These are phyloP conservation scores for Candida manassasensis DNA, from an alignment of 805 yeast genomes.

Conservation along the genomic window DNA sequence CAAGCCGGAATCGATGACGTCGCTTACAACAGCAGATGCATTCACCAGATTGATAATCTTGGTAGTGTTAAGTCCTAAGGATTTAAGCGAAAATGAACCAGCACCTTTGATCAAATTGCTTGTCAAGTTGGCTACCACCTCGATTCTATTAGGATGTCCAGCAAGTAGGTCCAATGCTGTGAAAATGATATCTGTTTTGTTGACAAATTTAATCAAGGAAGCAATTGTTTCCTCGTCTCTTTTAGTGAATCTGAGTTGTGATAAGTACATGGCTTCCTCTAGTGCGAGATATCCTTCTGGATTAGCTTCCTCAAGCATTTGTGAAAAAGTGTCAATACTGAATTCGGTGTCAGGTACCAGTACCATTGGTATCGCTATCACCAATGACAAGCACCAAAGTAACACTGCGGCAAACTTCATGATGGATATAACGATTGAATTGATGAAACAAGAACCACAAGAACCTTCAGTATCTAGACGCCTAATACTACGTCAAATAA, in stretches of 20 bases:
- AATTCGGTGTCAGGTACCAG: conserved; percentile 17
- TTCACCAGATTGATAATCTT: conserved; percentile 12
- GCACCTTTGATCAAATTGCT: conserved; percentile 13
- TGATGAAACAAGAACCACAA: too few species aligned
- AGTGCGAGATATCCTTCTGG: neutral
- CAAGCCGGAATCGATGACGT: conserved; percentile 32
- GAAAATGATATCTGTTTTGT: conserved; percentile 31
- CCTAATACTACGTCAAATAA: too few species aligned
- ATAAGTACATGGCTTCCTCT: neutral
- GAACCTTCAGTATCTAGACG: too few species aligned
- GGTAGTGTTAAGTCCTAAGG: conserved; percentile 1
- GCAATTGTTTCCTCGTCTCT: conserved; percentile 24
- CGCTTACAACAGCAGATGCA: conserved; percentile 17
- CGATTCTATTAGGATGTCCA: conserved; percentile 23
- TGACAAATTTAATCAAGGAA: conserved; percentile 19
- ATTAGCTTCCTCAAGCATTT: conserved; percentile 3
- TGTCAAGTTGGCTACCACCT: conserved; percentile 29
- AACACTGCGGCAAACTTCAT: conserved; percentile 3
- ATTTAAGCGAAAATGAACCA: conserved; percentile 4
- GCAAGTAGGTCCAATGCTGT: conserved; percentile 32
- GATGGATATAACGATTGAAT: too few species aligned
- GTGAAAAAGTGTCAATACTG: conserved; percentile 10
- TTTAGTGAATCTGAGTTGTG: conserved; percentile 7
- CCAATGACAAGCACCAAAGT: conserved; percentile 7
- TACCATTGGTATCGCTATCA: conserved; percentile 17